These are phyloP conservation scores for Hordeum vulgare DNA, from an alignment of 176 grass and related monocot genomes.

Conservation along the genomic window DNA sequence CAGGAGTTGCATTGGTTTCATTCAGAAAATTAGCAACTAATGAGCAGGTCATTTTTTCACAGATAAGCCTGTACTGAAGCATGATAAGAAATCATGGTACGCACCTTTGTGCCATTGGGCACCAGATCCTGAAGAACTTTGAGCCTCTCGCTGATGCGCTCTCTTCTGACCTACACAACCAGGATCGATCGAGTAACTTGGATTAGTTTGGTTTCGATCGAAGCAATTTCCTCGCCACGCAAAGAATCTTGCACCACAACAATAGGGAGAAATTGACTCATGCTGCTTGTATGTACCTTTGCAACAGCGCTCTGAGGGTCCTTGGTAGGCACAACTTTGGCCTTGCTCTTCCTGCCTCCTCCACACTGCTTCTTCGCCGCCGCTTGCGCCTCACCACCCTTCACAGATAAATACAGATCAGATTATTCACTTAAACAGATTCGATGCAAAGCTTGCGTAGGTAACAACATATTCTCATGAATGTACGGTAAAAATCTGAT, in stretches of 20 bases:
- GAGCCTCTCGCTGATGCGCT: conserved; percentile 77
- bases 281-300: conserved; percentile 48
- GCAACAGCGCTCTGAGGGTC: conserved; percentile 79
- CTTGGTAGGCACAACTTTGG: conserved; percentile 38
- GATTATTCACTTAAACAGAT: neutral
- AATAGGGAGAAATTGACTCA: neutral
- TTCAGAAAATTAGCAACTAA: neutral
- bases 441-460: neutral
- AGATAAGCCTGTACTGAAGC: neutral
- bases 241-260: neutral
- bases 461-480: neutral
- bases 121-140: conserved; percentile 92
- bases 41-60: neutral
- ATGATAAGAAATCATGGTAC: neutral
- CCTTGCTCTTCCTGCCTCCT: conserved; percentile 62
- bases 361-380: conserved; percentile 73
- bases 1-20: neutral
- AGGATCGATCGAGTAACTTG: neutral
- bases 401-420: neutral
- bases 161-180: conserved; percentile 54
- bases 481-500: neutral
- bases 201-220: neutral
- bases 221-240: neutral
- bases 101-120: conserved; percentile 86
- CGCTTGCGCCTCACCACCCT: conserved; percentile 40